Conservation (phyloP, 305 asterid genomes). For the Fraxinus ornus region DNA sequence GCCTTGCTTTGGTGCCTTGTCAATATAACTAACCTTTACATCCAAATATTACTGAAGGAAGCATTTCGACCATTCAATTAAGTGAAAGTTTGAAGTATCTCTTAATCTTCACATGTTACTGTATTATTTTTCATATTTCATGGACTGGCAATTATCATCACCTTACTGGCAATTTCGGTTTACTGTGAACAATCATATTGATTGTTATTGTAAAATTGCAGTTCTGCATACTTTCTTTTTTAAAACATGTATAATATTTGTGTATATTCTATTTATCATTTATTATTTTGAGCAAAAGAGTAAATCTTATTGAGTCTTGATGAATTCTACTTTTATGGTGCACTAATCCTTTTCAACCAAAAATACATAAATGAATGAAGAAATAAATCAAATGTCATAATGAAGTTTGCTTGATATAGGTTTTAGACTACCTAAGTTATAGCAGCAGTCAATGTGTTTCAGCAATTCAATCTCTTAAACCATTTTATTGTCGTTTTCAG, state of each 20-base stretch:
- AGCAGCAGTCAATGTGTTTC: not conserved
- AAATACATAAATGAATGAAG: not conserved
- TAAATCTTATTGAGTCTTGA: not conserved
- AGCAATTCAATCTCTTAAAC: not conserved
- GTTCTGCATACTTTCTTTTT: not conserved
- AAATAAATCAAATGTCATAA: not conserved
- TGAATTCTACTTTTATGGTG: not conserved
- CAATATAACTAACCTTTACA: not conserved
- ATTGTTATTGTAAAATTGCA: not conserved
- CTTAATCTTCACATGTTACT: not conserved
- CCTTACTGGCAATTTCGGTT: not conserved
- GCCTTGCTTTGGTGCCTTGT: not conserved
- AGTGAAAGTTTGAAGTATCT: not conserved
- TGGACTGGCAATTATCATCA: not conserved
- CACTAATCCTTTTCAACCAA: not conserved
- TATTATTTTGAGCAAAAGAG: not conserved
- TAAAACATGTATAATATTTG: not conserved
- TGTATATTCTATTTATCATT: not conserved
- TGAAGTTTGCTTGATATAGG: not conserved
- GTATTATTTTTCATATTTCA: not conserved
- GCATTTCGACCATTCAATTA: not conserved
- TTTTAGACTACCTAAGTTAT: not conserved
- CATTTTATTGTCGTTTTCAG: slow-evolving; percentile 35
- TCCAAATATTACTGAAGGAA: not conserved
- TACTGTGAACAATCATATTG: not conserved